Evolutionary conservation across 139 green algal species (phyloP), one percentile per base, ranked within the genome.

Genomic region (Chlamydomonas sp.): DNA sequence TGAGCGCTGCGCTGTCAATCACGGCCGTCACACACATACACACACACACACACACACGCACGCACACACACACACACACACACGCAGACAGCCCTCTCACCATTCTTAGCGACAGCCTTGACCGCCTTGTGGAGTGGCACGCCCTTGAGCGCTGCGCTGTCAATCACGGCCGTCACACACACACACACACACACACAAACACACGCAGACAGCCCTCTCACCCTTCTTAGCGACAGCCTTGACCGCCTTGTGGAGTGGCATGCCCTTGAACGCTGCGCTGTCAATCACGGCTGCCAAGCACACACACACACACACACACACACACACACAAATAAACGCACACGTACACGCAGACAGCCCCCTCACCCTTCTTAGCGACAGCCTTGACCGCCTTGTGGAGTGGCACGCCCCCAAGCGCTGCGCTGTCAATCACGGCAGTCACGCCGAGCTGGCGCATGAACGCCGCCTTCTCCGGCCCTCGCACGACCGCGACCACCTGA

Each of bases 381-480:
- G 54, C 67, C 54, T 62, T 69, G 8, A 84, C 37, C 1, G 67
- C 65, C 43, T 73, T 73, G 67, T 81, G 72, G 39, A 81, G 75
- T 26, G 67, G 65, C 59, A 48, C n/a, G n/a, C n/a, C 31, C 33
- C 26, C 20, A 39, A 58, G 29, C 35, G 48, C 65, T 43, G 63
- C 69, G 8, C 65, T 68, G 35, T 84, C 74, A 3, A 84, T 3
- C n/a, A 81, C 74, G 22, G 39, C 67, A 47, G 81, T 65, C 13
- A 67, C 68, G 16, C 36, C 59, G 39, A 59, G 24, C 2, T 6
- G 5, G 10, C 36, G 33, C 67, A 84, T 28, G 73, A 79, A 84
- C 3, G 35, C 37, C 1, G 68, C 76, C 72, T 87, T 87, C 31
- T 63, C 76, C 16, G 49, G 62, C 2, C 83, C 81, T 3, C 59